Base-by-base conservation (phyloP, 306 rosid species). In the Prunus mira region DNA sequence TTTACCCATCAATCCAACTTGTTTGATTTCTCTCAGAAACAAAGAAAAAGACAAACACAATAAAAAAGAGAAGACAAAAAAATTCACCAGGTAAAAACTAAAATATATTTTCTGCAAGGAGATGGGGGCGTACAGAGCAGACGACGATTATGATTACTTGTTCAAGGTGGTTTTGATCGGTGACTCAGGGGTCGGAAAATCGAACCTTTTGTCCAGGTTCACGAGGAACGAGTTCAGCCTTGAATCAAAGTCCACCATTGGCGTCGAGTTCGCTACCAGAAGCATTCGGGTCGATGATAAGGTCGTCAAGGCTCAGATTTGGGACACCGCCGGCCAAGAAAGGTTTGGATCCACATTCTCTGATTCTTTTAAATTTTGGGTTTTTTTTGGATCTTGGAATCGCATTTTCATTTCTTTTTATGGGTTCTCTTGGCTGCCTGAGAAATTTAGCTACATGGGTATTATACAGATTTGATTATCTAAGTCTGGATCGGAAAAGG, bases 321-420 rank as follows among this genome's bases (percentile, higher is more conserved):
- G 97, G 97, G 97, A 92, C 77, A 92, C 96, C 71, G 97, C 97
- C 61, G 97, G 97, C 34, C 97, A 92, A 74, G 97, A 92, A 85
- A 92, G 96, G 97, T 88, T 78, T 54, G 68, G 65, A 61, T 82
- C 72, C 77, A 5, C 67, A 75, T 74, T 46, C 46, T 66, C n/a
- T 57, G 20, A 24, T 49, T 14, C 49, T 27, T 52, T 14, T 7
- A 5, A 45, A 11, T 63, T 1, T 45, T 12, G 32, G 22, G 67
- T 12, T 72, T 69, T 3, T 60, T 60, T 45, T 9, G 71, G 76
- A 70, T 75, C 74, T 63, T 25, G 41, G 75, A 41, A 43, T 70
- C 56, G 45, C 57, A 74, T 79, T 79, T 38, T 45, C 24, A 51
- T 71, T 57, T 32, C 6, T 58, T 12, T 60, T 68, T 70, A 51